phyloP scores from a whole-genome alignment of 768 basidiomycete species.

The Kwoniella heveanensis region DNA sequence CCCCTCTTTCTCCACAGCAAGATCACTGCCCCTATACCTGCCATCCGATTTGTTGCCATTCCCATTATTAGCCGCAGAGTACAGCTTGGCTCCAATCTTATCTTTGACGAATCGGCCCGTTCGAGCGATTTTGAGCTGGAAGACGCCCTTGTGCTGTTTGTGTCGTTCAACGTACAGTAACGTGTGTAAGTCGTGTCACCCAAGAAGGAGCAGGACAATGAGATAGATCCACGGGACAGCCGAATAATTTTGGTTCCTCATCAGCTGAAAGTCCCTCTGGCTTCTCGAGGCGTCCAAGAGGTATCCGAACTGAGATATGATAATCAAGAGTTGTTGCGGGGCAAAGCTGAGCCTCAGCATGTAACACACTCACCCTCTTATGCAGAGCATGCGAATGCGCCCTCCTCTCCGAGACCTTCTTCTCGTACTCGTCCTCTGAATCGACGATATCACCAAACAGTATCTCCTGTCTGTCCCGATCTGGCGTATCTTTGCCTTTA shows the following conservation, averaged over 20 bases:
- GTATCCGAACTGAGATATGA: too few relatives aligned
- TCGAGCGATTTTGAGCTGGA: slow-evolving; percentile 65
- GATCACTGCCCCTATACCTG: slow-evolving; percentile 38
- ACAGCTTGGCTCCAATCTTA: slow-evolving; percentile 58
- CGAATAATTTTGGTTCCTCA: too few relatives aligned
- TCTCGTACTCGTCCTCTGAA: slow-evolving; percentile 18
- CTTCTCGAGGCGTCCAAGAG: too few relatives aligned
- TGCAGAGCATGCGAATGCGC: slow-evolving; percentile 50
- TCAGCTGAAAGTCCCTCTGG: too few relatives aligned
- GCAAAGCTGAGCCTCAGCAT: too few relatives aligned
- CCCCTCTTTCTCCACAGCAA: slow-evolving; percentile 51
- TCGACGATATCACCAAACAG: slow-evolving; percentile 16
- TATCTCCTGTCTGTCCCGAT: background rate
- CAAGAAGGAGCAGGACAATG: background rate
- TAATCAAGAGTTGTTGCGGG: too few relatives aligned
- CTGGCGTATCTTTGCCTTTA: background rate
- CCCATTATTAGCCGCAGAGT: slow-evolving; percentile 27
- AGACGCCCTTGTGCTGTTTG: slow-evolving; percentile 64
- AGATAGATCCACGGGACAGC: too few relatives aligned
- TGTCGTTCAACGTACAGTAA: too few relatives aligned
- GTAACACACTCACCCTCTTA: slow-evolving; percentile 57
- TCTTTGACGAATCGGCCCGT: slow-evolving; percentile 65
- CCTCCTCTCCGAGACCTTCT: slow-evolving; percentile 29
- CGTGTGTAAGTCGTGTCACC: too few relatives aligned
- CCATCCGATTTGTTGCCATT: slow-evolving; percentile 25